phyloP scores from a whole-genome alignment of 768 basidiomycete species.

The Hemileccinum rubropunctum region DNA sequence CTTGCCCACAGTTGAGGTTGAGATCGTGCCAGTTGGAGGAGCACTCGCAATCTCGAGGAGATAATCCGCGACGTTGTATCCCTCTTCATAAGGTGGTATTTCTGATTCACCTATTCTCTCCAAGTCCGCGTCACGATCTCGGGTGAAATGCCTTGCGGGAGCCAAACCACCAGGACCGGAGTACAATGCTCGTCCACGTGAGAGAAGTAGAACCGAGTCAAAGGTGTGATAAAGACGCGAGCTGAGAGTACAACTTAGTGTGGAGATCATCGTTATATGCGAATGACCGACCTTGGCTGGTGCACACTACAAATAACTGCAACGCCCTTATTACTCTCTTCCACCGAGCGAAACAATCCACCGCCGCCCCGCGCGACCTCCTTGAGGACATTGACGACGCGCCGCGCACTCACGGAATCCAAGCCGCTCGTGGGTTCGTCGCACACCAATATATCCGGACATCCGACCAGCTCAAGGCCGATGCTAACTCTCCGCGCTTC shows the following conservation, averaged over 20 bases:
- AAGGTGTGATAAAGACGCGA: conserved; percentile 86
- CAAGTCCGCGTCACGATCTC: conserved; percentile 21
- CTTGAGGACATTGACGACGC: conserved; percentile 74
- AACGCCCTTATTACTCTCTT: conserved; percentile 53
- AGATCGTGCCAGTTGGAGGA: conserved; percentile 44
- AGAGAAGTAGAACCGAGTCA: conserved; percentile 74
- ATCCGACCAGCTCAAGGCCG: conserved; percentile 82
- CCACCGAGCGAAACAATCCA: conserved; percentile 18
- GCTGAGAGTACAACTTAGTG: conserved; percentile 31
- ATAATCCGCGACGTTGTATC: conserved; percentile 93
- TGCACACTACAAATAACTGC: conserved; percentile 87
- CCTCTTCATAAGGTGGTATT: conserved; percentile 59
- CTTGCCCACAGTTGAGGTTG: conserved; percentile 28
- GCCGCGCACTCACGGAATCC: conserved; percentile 84
- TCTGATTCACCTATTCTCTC: conserved; percentile 35
- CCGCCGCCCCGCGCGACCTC: conserved; percentile 58
- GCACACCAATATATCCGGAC: conserved; percentile 79
- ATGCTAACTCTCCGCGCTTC: conserved; percentile 91
- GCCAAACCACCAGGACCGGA: conserved; percentile 71
- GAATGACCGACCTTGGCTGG: conserved; percentile 64
- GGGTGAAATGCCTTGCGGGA: conserved; percentile 66
- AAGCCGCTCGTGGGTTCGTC: conserved; percentile 86
- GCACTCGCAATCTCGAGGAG: conserved; percentile 84
- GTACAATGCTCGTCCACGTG: conserved; percentile 77
- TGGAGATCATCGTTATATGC: neutral